A percentile compares a stretch with the other conserved stretches of the same genome.
These are phyloP conservation scores for Mycena filopes DNA, from an alignment of 768 basidiomycete species.

Conservation along the genomic window DNA sequence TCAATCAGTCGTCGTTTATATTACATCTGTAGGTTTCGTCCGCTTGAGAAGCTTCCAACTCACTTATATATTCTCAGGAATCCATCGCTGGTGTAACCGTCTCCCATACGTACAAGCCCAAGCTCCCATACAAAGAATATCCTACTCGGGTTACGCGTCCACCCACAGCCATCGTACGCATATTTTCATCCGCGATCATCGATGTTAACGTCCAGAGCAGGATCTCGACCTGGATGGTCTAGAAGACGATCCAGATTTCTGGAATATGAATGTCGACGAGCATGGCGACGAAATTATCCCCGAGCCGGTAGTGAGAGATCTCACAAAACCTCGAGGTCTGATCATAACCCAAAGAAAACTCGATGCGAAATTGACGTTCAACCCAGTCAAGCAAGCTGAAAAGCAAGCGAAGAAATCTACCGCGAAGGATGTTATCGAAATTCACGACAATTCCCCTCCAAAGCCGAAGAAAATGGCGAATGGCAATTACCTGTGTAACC, in stretches of 20 bases:
- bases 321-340: slow-evolving; percentile 44
- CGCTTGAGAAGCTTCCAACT: slow-evolving; percentile 17
- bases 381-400: slow-evolving; percentile 22
- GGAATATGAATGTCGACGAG: slow-evolving; percentile 62
- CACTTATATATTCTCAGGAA: slow-evolving; percentile 65
- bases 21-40: slow-evolving; percentile 63
- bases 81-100: slow-evolving; percentile 74
- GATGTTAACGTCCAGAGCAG: slow-evolving; percentile 46
- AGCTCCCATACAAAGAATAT: slow-evolving; percentile 62
- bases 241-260: slow-evolving; percentile 77
- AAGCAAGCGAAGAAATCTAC: slow-evolving; percentile 6
- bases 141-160: slow-evolving; percentile 81
- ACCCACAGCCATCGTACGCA: slow-evolving; percentile 62
- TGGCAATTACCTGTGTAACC: slow-evolving; percentile 82
- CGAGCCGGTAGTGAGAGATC: slow-evolving; percentile 44
- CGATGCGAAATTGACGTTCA: neutral
- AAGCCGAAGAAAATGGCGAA: slow-evolving; percentile 60
- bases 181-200: neutral
- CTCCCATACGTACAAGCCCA: slow-evolving; percentile 66
- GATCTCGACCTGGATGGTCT: slow-evolving; percentile 74
- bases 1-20: slow-evolving; percentile 69
- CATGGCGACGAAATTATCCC: slow-evolving; percentile 43
- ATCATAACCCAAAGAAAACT: too few relatives aligned
- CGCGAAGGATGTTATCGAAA: neutral
- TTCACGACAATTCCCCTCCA: neutral